Base-by-base conservation (phyloP, 495 filamentous ascomycete species). In the Penicillium subrubescens region DNA sequence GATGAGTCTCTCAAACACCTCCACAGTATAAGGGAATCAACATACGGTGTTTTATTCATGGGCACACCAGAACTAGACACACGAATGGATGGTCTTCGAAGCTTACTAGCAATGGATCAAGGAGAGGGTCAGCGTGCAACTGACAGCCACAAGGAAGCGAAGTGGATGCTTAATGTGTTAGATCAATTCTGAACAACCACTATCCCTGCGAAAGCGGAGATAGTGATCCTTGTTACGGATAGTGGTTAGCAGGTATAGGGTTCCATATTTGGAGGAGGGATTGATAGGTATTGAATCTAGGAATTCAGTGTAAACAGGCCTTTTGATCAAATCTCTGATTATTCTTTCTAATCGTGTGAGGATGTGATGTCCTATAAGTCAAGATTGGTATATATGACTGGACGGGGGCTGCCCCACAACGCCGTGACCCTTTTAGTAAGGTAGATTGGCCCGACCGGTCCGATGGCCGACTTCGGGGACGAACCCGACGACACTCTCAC, bases 51-150 rank as follows among this genome's bases (percentile, higher is more conserved):
- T 5, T 46, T 62, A 27, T 56, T 62, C 60, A 55, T 62, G 35
- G 51, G 60, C 23, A 62, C 60, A 2, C 60, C 60, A 5, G 60
- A 62, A 17, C 17, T 62, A 21, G 60, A 62, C 35, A 33, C 60
- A 17, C 39, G 51, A 12, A 31, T 62, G 1, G 17, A n/a, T 1
- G 60, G 60, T 6, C 39, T 62, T 8, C 52, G 43, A 25, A 31
- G 15, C 12, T 62, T 23, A 14, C 15, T 62, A 8, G 27, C 15
- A 2, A 17, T 8, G 11, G n/a, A 55, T 25, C 23, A 21, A 14
- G 33, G 19, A 14, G 19, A 35, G 15, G 12, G 10, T 8, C 17
- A 33, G 15, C 7, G 46, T 5, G 5, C 37, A 23, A 55, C 17
- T 21, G 37, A 39, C 0, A 31, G 41, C 1, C 41, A 55, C 1